Evolutionary conservation across 495 filamentous ascomycete species (phyloP).

Genomic region (Xylaria acuta): DNA sequence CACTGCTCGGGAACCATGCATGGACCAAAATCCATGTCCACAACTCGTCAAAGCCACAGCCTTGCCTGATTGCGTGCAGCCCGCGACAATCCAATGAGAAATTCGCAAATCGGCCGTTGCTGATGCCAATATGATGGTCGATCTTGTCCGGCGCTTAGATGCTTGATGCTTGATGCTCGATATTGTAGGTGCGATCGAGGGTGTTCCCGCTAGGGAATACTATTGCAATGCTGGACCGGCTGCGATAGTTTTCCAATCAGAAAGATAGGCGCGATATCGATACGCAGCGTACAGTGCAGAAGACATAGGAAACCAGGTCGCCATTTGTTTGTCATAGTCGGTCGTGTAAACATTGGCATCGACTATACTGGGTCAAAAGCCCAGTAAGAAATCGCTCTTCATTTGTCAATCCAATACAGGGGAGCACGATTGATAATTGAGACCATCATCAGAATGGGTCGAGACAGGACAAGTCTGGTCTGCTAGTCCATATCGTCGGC

Average conservation of each 20-base stretch:
- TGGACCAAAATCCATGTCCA: slow-evolving; percentile 27
- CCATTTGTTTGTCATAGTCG: background rate
- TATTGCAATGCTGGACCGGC: background rate
- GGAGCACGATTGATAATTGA: background rate
- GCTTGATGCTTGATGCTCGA: background rate
- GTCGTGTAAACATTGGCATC: background rate
- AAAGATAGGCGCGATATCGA: background rate
- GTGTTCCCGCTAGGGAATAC: background rate
- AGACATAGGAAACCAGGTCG: background rate
- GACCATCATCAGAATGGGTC: background rate
- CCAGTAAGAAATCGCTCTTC: background rate
- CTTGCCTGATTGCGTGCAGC: slow-evolving; percentile 27
- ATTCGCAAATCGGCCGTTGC: background rate
- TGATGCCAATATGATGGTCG: slow-evolving; percentile 9
- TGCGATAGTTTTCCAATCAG: background rate
- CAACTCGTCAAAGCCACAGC: slow-evolving; percentile 26
- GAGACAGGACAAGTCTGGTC: background rate
- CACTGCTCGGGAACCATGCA: slow-evolving; percentile 34
- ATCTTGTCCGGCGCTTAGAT: slow-evolving; percentile 19
- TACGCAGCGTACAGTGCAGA: background rate
- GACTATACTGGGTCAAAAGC: background rate
- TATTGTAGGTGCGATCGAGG: background rate
- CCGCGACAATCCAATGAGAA: slow-evolving; percentile 15
- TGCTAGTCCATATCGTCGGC: background rate
- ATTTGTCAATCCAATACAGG: slow-evolving; percentile 1